A percentile compares a stretch with the other conserved stretches of the same genome.
These are phyloP conservation scores for Babesia ovis DNA, from an alignment of 169 alveolate species.

Conservation along the genomic window DNA sequence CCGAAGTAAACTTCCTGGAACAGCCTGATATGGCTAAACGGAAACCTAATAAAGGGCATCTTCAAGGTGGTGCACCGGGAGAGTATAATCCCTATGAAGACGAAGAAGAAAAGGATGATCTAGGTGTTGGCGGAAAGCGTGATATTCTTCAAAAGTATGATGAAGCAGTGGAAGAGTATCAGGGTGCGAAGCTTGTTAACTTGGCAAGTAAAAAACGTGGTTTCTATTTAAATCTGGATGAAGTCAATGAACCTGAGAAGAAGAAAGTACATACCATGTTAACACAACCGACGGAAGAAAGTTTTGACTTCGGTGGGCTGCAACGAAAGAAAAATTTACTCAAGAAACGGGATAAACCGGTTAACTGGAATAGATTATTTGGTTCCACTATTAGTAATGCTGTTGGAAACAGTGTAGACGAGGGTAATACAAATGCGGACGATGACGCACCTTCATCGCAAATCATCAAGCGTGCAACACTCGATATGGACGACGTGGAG, in stretches of 20 bases:
- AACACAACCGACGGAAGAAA: constrained; percentile 46
- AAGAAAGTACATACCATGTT: neutral
- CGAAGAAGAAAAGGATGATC: constrained; percentile 27
- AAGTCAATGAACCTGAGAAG: neutral
- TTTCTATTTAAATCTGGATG: constrained; percentile 36
- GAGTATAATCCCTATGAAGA: constrained; percentile 65
- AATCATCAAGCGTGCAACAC: constrained; percentile 2
- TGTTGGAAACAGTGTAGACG: neutral
- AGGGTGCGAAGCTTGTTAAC: constrained; percentile 34
- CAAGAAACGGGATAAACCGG: constrained; percentile 35
- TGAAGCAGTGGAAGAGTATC: constrained; percentile 42
- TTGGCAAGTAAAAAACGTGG: constrained; percentile 50
- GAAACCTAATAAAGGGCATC: constrained; percentile 12
- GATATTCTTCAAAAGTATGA: constrained; percentile 57
- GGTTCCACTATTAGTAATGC: neutral
- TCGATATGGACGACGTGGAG: constrained; percentile 53
- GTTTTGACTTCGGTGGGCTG: constrained; percentile 31
- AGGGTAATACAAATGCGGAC: constrained; percentile 14
- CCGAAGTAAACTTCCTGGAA: constrained; percentile 64
- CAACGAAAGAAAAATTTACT: constrained; percentile 42
- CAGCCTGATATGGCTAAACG: constrained; percentile 40
- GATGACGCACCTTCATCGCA: constrained; percentile 19
- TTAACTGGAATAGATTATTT: constrained; percentile 64
- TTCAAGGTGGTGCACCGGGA: constrained; percentile 5
- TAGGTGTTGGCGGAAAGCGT: constrained; percentile 4